A percentile compares a stretch with the other conserved stretches of the same genome.
phyloP scores from a whole-genome alignment of 2,329 filamentous ascomycete species.

The Calcarisporium arbuscula region DNA sequence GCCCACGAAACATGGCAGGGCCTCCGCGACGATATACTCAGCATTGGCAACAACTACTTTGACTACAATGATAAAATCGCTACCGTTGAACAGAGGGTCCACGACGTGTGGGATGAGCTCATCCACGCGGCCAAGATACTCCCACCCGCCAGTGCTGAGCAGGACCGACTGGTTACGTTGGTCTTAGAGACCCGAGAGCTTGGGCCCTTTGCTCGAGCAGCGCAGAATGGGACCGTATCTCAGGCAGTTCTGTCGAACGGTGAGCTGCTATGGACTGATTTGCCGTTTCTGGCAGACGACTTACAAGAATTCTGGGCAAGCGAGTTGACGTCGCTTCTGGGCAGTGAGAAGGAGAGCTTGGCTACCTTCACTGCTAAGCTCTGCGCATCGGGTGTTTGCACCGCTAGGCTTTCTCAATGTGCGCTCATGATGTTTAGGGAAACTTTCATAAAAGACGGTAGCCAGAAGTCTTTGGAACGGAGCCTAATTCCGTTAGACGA shows the following conservation, averaged over 20 bases:
- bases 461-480: too few relatives aligned
- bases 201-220: conserved; percentile 1
- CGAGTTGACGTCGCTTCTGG: not conserved
- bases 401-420: conserved; percentile 2
- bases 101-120: conserved; percentile 11
- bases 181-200: conserved; percentile 9
- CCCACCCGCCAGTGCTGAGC: conserved; percentile 8
- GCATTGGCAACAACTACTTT: conserved; percentile 6
- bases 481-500: not conserved
- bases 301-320: conserved; percentile 2
- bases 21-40: conserved; percentile 5
- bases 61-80: not conserved
- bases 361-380: conserved; percentile 7
- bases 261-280: conserved; percentile 7
- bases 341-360: not conserved
- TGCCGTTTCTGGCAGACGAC: conserved; percentile 7
- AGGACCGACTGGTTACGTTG: conserved; percentile 10
- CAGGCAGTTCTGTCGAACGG: conserved; percentile 5
- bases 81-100: conserved; percentile 3
- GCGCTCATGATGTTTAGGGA: conserved; percentile 7
- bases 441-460: conserved; percentile 5
- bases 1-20: conserved; percentile 1
- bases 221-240: not conserved
- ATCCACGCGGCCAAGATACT: conserved; percentile 9
- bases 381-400: conserved; percentile 6